Conservation (phyloP, 176 grass and related monocot species). For the Poa annua region DNA sequence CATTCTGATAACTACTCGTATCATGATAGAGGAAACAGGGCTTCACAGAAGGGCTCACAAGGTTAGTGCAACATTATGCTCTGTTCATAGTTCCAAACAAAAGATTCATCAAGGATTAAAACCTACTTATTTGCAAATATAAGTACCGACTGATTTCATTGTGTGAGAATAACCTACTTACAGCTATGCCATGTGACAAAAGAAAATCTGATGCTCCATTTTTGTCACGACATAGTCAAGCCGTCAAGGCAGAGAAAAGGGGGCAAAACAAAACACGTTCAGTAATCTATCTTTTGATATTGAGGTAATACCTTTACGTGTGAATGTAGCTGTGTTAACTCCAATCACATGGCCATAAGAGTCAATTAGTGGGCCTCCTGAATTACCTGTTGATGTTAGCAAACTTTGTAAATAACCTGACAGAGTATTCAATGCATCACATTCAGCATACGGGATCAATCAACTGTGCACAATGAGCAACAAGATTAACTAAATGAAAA, state of each 20-base stretch:
- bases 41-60: constrained; percentile 29
- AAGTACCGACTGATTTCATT: no score
- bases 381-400: constrained; percentile 56
- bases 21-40: constrained; percentile 7
- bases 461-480: neutral
- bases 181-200: neutral
- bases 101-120: neutral
- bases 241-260: constrained; percentile 12
- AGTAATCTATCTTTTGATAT: constrained; percentile 23
- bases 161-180: neutral
- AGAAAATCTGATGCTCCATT: neutral
- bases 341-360: constrained; percentile 94
- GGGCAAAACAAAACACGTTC: constrained; percentile 17
- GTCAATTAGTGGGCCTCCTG: constrained; percentile 85
- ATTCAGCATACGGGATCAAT: neutral
- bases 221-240: neutral
- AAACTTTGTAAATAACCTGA: constrained; percentile 29
- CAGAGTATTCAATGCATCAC: constrained; percentile 7
- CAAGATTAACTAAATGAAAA: neutral
- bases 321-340: constrained; percentile 90
- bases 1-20: constrained; percentile 30
- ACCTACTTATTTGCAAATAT: neutral
- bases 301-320: constrained; percentile 67
- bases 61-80: neutral
- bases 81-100: neutral